Evolutionary conservation across 2,329 filamentous ascomycete species (phyloP).

Genomic region (Fusarium sp.): DNA sequence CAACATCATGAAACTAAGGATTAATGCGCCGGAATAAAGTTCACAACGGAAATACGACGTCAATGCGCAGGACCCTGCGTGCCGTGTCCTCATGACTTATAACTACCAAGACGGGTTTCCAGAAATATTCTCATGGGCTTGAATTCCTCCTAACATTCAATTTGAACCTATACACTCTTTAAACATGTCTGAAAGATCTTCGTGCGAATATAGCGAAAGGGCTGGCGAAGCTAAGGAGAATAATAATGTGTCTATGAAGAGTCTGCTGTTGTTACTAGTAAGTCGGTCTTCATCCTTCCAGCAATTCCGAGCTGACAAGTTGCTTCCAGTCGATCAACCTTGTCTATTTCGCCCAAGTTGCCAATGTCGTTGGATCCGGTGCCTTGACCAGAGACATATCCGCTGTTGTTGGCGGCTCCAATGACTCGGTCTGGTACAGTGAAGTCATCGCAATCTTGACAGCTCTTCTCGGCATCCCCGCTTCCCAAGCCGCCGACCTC

Average conservation of each 20-base stretch:
- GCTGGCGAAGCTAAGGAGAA: not conserved
- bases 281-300: not conserved
- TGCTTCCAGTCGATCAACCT: not conserved
- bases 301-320: rapidly evolving
- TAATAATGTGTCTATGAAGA: not conserved
- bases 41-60: not conserved
- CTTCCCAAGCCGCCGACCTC: not conserved
- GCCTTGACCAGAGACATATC: not conserved
- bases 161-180: not conserved
- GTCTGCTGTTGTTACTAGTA: not conserved
- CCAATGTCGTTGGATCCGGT: not conserved
- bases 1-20: not conserved
- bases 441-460: not conserved
- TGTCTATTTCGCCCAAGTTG: not conserved
- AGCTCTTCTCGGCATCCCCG: not conserved
- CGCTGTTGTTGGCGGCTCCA: not conserved
- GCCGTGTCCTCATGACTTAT: not conserved
- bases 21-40: not conserved
- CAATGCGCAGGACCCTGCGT: not conserved
- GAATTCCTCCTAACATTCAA: not conserved
- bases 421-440: not conserved
- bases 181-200: not conserved
- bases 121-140: not conserved
- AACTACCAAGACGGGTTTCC: not conserved
- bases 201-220: not conserved